Evolutionary conservation across 116 monocot species (phyloP), one percentile per base, ranked within the genome.

Genomic region (Thalassia testudinum): DNA sequence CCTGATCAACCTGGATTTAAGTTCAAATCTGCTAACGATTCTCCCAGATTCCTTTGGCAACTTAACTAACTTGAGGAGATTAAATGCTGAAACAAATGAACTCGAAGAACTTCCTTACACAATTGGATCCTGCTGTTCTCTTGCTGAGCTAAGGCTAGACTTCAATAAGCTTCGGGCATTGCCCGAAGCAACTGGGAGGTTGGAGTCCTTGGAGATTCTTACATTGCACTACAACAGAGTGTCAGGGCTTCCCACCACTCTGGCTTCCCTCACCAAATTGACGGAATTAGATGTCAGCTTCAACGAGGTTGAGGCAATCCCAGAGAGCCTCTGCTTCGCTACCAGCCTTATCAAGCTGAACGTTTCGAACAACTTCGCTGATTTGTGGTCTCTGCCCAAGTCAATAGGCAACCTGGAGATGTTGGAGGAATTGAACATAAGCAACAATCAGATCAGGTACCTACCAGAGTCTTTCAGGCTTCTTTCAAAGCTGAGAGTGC

Each of bases 21-120:
- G 95, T 52, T 85, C 88, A 26, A 95, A 95, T 51, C 75, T 71
- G 61, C 57, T 95, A 43, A 56, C 69, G 3, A 20, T 54, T 19
- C 88, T 95, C 13, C 95, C 95, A 0, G 85, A 95, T 13, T 56
- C 76, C 11, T 49, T 95, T 24, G 95, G 95, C 24, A 85, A 88
- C 49, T 59, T 95, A 24, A 79, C 63, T 15, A 69, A 53, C 26
- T 61, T 95, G 72, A 79, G 60, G 67, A 81, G 55, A 40, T 50
- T 95, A 52, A 66, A 76, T 47, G 63, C 72, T 23, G 87, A 92
- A 37, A 92, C 83, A 17, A 92, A 92, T 55, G 80, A 92, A 23
- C 83, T 92, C 0, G 87, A 87, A 66, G 87, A 92, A 45, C 86
- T 92, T 12, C 92, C 92, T 23, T 87, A 78, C 73, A 83, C 92